Conservation (phyloP, 2,329 filamentous ascomycete species). For the Sarocladium oryzae region DNA sequence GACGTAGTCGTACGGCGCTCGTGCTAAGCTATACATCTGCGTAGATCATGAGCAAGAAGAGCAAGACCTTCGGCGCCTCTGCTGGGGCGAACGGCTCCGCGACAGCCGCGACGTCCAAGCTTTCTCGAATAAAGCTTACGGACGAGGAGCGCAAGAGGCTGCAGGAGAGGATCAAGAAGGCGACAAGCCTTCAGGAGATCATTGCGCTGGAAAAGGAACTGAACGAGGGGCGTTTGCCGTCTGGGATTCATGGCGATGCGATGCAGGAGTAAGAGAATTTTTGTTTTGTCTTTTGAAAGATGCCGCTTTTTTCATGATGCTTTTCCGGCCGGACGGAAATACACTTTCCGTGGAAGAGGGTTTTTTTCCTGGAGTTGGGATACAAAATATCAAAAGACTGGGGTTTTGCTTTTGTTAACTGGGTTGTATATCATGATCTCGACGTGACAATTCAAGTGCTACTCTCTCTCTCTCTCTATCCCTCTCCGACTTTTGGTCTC, state of each 20-base stretch:
- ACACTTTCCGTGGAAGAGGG: not conserved
- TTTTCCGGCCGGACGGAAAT: not conserved
- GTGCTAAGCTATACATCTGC: conserved; percentile 41
- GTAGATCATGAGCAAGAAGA: conserved; percentile 78
- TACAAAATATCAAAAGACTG: conserved; percentile 2
- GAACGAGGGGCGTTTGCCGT: conserved; percentile 79
- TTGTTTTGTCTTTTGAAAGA: not conserved
- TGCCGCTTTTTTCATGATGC: not conserved
- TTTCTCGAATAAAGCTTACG: conserved; percentile 76
- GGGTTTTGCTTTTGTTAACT: not conserved
- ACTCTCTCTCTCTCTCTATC: not conserved
- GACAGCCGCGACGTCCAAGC: conserved; percentile 45
- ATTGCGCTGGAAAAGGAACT: conserved; percentile 84
- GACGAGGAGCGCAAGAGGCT: conserved; percentile 81
- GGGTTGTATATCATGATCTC: not conserved
- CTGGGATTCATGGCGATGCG: conserved; percentile 47
- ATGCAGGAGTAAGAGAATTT: conserved; percentile 54
- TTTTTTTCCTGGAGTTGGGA: conserved; percentile 2
- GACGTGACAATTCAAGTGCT: not conserved
- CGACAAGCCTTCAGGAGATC: conserved; percentile 86
- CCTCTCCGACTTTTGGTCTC: not conserved
- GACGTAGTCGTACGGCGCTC: too few relatives aligned
- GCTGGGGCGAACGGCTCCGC: conserved; percentile 32
- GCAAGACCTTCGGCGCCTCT: conserved; percentile 59
- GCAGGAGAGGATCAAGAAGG: conserved; percentile 80